Conservation (phyloP, 2,329 filamentous ascomycete species). For the Hypoxylon sp. region DNA sequence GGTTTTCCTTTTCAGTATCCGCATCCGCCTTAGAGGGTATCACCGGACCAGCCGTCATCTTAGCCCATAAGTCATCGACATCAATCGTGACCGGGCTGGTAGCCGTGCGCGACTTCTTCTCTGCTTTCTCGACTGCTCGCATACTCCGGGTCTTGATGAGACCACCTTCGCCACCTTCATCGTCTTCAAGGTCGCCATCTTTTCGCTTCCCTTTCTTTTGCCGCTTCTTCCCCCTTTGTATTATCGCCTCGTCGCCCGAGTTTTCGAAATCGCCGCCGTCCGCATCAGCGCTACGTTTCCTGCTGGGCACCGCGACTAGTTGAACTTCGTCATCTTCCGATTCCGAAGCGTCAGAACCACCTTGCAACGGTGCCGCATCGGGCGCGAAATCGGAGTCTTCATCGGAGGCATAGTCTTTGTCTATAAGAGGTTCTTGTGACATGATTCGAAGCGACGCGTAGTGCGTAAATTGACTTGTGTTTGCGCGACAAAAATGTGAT, state of each 20-base stretch:
- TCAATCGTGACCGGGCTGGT: slow-evolving; percentile 76
- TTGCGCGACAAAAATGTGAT: slow-evolving; percentile 10
- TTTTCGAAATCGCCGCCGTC: slow-evolving; percentile 71
- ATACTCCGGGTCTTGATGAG: slow-evolving; percentile 81
- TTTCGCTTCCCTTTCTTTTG: slow-evolving; percentile 64
- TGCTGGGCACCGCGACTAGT: slow-evolving; percentile 48
- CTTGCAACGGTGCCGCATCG: slow-evolving; percentile 65
- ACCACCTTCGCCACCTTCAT: slow-evolving; percentile 72
- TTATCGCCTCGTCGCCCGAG: slow-evolving; percentile 80
- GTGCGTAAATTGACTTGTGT: background rate
- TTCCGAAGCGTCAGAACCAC: slow-evolving; percentile 66
- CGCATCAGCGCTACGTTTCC: slow-evolving; percentile 51
- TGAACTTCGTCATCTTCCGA: slow-evolving; percentile 59
- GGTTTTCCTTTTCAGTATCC: slow-evolving; percentile 40
- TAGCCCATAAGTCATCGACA: slow-evolving; percentile 78
- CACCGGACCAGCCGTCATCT: slow-evolving; percentile 69
- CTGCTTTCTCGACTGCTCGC: slow-evolving; percentile 75
- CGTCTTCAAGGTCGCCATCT: slow-evolving; percentile 57
- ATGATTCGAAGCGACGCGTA: slow-evolving; percentile 53
- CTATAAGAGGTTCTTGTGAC: slow-evolving; percentile 59
- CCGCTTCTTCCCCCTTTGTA: slow-evolving; percentile 72
- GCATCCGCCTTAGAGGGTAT: slow-evolving; percentile 51
- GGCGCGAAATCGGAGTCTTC: slow-evolving; percentile 82
- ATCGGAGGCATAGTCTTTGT: slow-evolving; percentile 75
- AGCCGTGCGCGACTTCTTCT: slow-evolving; percentile 66